Evolutionary conservation across 768 basidiomycete species (phyloP), one percentile per base, ranked within the genome.

Genomic region (Leucogyrophana mollusca): DNA sequence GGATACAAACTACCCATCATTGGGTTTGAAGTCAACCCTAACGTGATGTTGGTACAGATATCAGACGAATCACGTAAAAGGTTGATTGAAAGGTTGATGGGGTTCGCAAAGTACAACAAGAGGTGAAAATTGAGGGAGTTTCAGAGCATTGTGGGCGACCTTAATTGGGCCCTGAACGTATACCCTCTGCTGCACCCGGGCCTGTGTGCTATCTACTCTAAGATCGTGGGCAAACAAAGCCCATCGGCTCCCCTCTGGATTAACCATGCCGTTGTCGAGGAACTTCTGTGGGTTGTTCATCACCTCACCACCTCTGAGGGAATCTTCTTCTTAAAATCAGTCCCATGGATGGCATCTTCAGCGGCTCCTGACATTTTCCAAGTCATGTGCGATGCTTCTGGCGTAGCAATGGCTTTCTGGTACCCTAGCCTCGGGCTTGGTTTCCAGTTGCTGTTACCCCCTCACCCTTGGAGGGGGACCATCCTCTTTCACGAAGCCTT

Each of bases 101-200:
- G 47, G 0, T 62, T 69, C 37, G 48, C 27, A 0, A 20, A 42
- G 1, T 46, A 42, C 9, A 45, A 44, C 0, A 39, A 49, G 1
- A 33, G 32, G 0, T 37, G 17, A 4, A 17, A 46, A 23, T 40
- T 52, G 3, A 22, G 52, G 2, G 56, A 68, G 0, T 73, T 61
- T 17, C 68, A 69, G 40, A 32, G 33, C 0, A 43, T 73, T 2
- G 62, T 60, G 0, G 73, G 74, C 0, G 68, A 61, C 51, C 32
- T 68, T 10, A 76, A 73, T 45, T 76, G 73, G 72, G 42, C 16
- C 46, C 72, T 4, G 17, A 76, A 75, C 40, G 65, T 66, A 2
- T 72, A 56, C 37, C 73, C 73, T 0, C 46, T 66, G 0, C 54
- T 77, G 0, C 53, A 58, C 0, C 74, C 73, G 0, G 58, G 52